Evolutionary conservation across 2,329 filamentous ascomycete genomes (phyloP).

Genomic region (Aureobasidium sp.): DNA sequence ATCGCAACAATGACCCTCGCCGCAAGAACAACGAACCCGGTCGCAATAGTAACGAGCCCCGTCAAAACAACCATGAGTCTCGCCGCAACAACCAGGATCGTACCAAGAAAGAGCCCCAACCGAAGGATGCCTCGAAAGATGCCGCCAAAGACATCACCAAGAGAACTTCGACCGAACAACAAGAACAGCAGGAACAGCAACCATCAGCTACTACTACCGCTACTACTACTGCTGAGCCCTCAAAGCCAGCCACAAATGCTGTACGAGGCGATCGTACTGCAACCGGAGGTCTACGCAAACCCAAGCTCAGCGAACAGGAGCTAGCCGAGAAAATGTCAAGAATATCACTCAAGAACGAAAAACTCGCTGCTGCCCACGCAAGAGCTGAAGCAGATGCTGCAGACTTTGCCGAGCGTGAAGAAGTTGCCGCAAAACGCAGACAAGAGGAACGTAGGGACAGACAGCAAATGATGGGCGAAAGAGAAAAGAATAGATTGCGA

Average conservation of each 20-base stretch:
- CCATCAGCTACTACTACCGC: background rate
- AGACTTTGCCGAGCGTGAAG: constrained; percentile 55
- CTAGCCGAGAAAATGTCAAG: constrained; percentile 52
- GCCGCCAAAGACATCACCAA: background rate
- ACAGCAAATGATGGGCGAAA: constrained; percentile 53
- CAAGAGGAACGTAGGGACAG: constrained; percentile 44
- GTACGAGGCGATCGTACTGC: constrained; percentile 28
- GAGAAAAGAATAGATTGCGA: constrained; percentile 51
- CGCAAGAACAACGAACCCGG: too few species aligned
- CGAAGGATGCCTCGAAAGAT: background rate
- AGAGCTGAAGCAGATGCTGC: constrained; percentile 59
- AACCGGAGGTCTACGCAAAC: constrained; percentile 33
- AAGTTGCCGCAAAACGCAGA: constrained; percentile 36
- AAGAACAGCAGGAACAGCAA: constrained; percentile 13
- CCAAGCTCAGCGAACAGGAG: constrained; percentile 57
- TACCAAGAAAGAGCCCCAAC: background rate
- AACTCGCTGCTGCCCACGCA: constrained; percentile 51
- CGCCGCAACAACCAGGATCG: background rate
- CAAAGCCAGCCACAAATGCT: constrained; percentile 16
- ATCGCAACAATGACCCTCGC: too few species aligned
- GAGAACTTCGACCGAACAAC: background rate
- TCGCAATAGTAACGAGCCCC: constrained; percentile 8
- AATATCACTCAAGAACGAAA: constrained; percentile 54
- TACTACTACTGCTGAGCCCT: constrained; percentile 16
- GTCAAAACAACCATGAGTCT: background rate